Evolutionary conservation across 2,329 filamentous ascomycete species (phyloP), one percentile per base, ranked within the genome.

Genomic region (Ceratocystis harringtonii): DNA sequence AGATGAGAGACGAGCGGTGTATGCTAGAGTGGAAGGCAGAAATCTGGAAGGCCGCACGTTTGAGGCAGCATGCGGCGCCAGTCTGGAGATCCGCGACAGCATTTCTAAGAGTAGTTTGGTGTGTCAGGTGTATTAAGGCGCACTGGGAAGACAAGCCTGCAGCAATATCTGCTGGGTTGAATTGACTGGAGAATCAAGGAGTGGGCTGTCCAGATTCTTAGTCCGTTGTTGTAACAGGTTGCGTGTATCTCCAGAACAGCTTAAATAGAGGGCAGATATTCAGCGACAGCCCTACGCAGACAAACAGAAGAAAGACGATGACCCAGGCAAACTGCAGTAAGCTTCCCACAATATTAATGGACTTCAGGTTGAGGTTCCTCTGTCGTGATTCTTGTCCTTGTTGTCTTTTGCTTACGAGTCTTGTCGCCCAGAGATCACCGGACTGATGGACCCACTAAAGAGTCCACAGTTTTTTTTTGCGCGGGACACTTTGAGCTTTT

Each of bases 21-120:
- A 58, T 25, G 52, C 44, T 61, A 60, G 8, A 64, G 66, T 50
- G 58, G 64, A 61, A 69, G 66, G 3, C 68, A 68, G 52, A 68
- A 70, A 3, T 52, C 43, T 63, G 68, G 68, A 7, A 64, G 65
- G 68, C 65, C 68, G 63, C 65, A 66, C 60, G 68, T 58, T 45
- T 67, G 60, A 43, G 69, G 69, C 55, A 60, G 63, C 58, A 63
- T 67, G 57, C 28, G 62, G 45, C 19, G 45, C 62, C 62, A 63
- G 30, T 22, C 62, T 48, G 62, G 45, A 28, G 45, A 63, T 12
- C 30, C 28, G 62, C 22, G 62, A 63, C 32, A 63, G 45, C 62
- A 63, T 63, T 32, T 36, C 19, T 15, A 50, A 36, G 44, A 36
- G 22, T 5, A 45, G 44, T 36, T 8, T 28, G 28, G 60, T 28